phyloP scores from a whole-genome alignment of 1,139 yeast genomes.

The Taphrina betulina region DNA sequence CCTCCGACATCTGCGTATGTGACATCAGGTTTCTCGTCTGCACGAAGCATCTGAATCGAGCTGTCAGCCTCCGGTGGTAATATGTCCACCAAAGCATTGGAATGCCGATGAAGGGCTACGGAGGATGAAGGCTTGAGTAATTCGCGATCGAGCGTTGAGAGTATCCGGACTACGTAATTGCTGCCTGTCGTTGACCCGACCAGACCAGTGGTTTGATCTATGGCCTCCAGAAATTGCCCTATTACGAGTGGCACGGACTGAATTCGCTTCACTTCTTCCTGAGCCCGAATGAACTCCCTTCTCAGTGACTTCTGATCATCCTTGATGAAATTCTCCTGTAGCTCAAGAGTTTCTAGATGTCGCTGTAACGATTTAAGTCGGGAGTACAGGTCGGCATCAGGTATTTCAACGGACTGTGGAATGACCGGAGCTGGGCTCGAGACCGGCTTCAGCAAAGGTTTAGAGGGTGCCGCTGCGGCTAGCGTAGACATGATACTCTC shows the following conservation, averaged over 20 bases:
- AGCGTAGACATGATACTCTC: background rate
- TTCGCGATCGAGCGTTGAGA: conserved; percentile 93
- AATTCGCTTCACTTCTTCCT: conserved; percentile 95
- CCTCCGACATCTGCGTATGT: conserved; percentile 97
- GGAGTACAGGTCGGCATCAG: conserved; percentile 63
- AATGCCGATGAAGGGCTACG: conserved; percentile 96
- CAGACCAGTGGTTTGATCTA: conserved; percentile 93
- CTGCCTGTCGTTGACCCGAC: conserved; percentile 98
- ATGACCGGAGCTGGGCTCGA: conserved; percentile 2
- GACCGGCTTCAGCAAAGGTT: conserved; percentile 5
- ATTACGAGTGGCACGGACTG: conserved; percentile 97
- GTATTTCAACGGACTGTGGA: conserved; percentile 6
- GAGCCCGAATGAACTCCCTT: conserved; percentile 92
- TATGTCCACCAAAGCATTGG: conserved; percentile 94
- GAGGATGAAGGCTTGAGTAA: conserved; percentile 90
- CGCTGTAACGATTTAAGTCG: conserved; percentile 83
- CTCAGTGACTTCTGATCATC: conserved; percentile 97
- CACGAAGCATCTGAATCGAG: conserved; percentile 89
- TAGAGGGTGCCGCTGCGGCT: conserved; percentile 4
- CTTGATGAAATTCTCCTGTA: conserved; percentile 86
- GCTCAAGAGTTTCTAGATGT: conserved; percentile 72
- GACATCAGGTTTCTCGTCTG: conserved; percentile 81
- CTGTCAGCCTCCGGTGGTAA: conserved; percentile 99
- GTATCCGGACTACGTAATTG: conserved; percentile 89
- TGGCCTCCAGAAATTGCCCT: conserved; percentile 97